Evolutionary conservation across 2,329 filamentous ascomycete species (phyloP).

Genomic region (Diplodia intermedia): DNA sequence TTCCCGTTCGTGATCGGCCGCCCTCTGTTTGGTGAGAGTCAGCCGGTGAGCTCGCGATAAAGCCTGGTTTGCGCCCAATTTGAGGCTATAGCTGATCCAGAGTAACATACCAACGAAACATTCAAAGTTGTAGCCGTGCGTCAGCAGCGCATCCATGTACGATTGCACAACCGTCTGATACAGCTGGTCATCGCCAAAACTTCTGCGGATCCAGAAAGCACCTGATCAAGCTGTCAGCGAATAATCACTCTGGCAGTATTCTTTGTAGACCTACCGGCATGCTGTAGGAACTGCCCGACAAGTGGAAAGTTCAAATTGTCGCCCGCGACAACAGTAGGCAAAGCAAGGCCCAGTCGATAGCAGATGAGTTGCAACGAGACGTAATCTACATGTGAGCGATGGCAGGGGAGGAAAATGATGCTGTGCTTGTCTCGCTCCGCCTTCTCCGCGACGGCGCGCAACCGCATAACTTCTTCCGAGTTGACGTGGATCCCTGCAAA

Average conservation of each 20-base stretch:
- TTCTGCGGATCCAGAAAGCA: slow-evolving; percentile 93
- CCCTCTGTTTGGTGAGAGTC: slow-evolving; percentile 67
- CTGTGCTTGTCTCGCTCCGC: slow-evolving; percentile 89
- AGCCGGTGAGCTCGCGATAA: background rate
- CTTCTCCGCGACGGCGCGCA: slow-evolving; percentile 81
- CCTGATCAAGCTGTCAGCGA: slow-evolving; percentile 50
- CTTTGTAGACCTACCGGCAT: slow-evolving; percentile 66
- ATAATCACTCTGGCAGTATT: background rate
- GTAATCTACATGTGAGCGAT: slow-evolving; percentile 95
- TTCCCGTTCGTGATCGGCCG: slow-evolving; percentile 89
- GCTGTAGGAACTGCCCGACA: slow-evolving; percentile 87
- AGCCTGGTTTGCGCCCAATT: background rate
- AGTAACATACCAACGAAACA: slow-evolving; percentile 75
- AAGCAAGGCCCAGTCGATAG: slow-evolving; percentile 85
- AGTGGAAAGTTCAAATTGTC: slow-evolving; percentile 96
- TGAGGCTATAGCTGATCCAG: no score
- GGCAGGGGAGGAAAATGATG: slow-evolving; percentile 93
- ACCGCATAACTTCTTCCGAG: slow-evolving; percentile 85
- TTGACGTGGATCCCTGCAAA: slow-evolving; percentile 80
- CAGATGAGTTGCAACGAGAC: slow-evolving; percentile 94
- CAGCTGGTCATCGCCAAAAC: slow-evolving; percentile 89
- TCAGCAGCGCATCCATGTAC: slow-evolving; percentile 91
- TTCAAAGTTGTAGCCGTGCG: slow-evolving; percentile 92
- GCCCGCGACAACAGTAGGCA: slow-evolving; percentile 91
- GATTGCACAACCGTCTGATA: slow-evolving; percentile 94